phyloP scores from a whole-genome alignment of 306 rosid genomes.

The Vigna unguiculata region DNA sequence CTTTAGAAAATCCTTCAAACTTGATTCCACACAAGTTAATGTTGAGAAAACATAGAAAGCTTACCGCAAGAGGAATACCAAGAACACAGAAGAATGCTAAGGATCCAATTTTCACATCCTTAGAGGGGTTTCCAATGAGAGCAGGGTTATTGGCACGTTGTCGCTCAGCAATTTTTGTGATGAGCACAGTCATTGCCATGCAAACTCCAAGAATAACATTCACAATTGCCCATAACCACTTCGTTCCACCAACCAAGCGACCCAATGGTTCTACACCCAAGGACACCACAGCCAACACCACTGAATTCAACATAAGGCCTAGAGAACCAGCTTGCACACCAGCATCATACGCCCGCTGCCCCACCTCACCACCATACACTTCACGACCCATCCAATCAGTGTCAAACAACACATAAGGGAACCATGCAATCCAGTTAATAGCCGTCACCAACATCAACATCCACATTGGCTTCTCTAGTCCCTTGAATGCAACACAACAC shows the following conservation, averaged over 20 bases:
- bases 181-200: slow-evolving; percentile 50
- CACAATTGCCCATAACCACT: slow-evolving; percentile 68
- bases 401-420: slow-evolving; percentile 69
- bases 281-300: slow-evolving; percentile 61
- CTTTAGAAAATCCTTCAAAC: too few species aligned
- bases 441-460: slow-evolving; percentile 65
- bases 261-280: slow-evolving; percentile 54
- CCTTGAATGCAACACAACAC: slow-evolving; percentile 45
- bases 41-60: too few species aligned
- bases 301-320: slow-evolving; percentile 67
- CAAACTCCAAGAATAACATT: slow-evolving; percentile 60
- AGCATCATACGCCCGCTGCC: slow-evolving; percentile 40
- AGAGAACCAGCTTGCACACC: slow-evolving; percentile 68
- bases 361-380: slow-evolving; percentile 72
- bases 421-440: slow-evolving; percentile 81
- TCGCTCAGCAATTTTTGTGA: slow-evolving; percentile 61
- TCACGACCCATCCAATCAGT: slow-evolving; percentile 93
- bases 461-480: slow-evolving; percentile 67
- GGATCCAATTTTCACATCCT: slow-evolving; percentile 47
- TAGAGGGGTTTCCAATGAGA: not conserved
- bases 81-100: slow-evolving; percentile 55
- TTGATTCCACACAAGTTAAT: too few species aligned
- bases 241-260: slow-evolving; percentile 63
- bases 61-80: slow-evolving; percentile 77
- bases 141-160: not conserved